A percentile compares a stretch with the other conserved stretches of the same genome.
Evolutionary conservation across 306 rosid species (phyloP).

Genomic region (Acacia melanoxylon): DNA sequence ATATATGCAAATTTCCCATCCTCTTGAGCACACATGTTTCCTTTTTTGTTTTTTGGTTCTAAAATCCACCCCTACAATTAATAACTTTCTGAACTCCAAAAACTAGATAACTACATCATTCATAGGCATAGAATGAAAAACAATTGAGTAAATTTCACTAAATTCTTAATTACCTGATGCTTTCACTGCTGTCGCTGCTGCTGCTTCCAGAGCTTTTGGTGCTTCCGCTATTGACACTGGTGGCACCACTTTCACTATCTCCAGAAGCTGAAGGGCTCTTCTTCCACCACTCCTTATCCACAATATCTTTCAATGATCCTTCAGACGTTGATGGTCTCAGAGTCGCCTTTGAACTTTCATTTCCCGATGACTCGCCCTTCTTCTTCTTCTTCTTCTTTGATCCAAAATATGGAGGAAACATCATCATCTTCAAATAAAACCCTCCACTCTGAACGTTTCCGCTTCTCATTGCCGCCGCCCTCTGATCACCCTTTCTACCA

Average conservation of each 20-base stretch:
- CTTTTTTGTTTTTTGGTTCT: neutral
- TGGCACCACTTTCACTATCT: constrained; percentile 50
- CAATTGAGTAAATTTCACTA: neutral
- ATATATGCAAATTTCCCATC: neutral
- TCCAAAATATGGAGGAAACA: constrained; percentile 57
- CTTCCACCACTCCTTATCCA: constrained; percentile 80
- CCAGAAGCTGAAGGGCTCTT: constrained; percentile 47
- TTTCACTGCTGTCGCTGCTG: constrained; percentile 29
- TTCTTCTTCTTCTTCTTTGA: constrained; percentile 44
- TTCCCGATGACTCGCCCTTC: constrained; percentile 36
- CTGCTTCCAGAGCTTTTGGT: constrained; percentile 54
- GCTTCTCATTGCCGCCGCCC: constrained; percentile 28
- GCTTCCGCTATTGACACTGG: constrained; percentile 59
- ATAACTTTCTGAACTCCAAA: neutral
- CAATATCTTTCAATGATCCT: constrained; percentile 34
- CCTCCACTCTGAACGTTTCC: constrained; percentile 62
- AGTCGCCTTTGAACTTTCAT: constrained; percentile 46
- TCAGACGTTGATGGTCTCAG: constrained; percentile 50
- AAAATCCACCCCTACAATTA: neutral
- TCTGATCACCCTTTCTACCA: constrained; percentile 35
- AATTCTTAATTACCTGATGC: constrained; percentile 52
- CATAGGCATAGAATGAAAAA: neutral
- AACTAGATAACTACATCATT: neutral
- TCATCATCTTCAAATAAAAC: constrained; percentile 77
- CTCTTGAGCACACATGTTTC: neutral